Conservation (phyloP, 2,329 filamentous ascomycete genomes). For the Sporothrix curviconia region DNA sequence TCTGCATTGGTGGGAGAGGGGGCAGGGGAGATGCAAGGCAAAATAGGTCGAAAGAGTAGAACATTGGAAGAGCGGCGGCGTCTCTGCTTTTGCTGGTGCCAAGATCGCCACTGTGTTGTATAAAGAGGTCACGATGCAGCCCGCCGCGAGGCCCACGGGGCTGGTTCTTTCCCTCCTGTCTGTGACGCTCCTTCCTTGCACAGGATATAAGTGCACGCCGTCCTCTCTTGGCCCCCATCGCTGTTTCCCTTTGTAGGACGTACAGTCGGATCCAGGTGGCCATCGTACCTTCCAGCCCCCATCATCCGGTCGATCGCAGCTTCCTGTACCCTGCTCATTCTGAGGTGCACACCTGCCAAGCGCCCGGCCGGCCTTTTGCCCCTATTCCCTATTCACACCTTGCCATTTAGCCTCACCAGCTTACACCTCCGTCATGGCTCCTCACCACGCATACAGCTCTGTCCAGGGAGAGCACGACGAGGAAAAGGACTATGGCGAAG, state of each 20-base stretch:
- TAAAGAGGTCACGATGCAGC: conserved; percentile 7
- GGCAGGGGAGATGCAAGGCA: too few relatives aligned
- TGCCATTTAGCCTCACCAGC: neutral
- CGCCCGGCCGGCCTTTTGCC: neutral
- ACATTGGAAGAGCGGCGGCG: too few relatives aligned
- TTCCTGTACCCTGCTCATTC: neutral
- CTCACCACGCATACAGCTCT: neutral
- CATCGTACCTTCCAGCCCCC: neutral
- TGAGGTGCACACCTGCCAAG: neutral
- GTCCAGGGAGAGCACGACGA: neutral
- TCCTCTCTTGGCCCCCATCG: neutral
- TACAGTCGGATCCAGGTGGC: neutral
- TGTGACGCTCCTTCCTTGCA: neutral
- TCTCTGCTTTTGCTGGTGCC: too few relatives aligned
- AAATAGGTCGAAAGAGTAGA: too few relatives aligned
- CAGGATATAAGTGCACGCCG: neutral
- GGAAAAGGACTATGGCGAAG: neutral
- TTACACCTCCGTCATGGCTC: neutral
- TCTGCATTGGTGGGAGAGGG: too few relatives aligned
- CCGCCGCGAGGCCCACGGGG: neutral
- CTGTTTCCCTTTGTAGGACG: neutral
- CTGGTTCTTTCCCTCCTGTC: neutral
- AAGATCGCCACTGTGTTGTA: neutral
- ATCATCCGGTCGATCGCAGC: neutral
- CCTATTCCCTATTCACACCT: neutral